Conservation (phyloP, 768 basidiomycete genomes). For the Suillus decipiens region DNA sequence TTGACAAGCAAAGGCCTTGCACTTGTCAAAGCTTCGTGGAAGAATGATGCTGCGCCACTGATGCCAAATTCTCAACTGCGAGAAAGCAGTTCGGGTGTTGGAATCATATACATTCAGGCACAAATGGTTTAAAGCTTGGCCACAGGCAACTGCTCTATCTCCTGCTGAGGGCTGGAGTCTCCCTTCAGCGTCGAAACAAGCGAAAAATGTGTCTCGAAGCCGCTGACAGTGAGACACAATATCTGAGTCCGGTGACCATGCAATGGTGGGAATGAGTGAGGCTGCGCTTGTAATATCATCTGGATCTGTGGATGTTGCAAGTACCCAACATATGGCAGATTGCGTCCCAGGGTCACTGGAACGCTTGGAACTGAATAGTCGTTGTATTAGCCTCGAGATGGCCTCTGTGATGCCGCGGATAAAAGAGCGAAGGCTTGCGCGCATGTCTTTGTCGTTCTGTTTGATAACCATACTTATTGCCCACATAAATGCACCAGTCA, state of each 20-base stretch:
- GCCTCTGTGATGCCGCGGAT: neutral
- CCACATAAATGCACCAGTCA: slow-evolving; percentile 10
- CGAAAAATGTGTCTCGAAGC: slow-evolving; percentile 7
- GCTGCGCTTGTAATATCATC: slow-evolving; percentile 7
- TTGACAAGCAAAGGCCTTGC: neutral
- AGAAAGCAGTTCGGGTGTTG: neutral
- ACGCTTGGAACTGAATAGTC: neutral
- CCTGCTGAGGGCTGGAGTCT: neutral
- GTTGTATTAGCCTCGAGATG: neutral
- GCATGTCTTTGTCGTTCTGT: neutral
- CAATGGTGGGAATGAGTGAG: slow-evolving; percentile 6
- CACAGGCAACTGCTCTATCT: slow-evolving; percentile 7
- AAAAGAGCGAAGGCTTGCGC: neutral
- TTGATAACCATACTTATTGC: neutral
- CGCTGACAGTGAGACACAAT: neutral
- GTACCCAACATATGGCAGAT: slow-evolving; percentile 10
- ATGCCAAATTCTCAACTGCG: slow-evolving; percentile 1
- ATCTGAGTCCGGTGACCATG: slow-evolving; percentile 8
- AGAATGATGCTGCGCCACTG: slow-evolving; percentile 2
- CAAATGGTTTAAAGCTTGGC: slow-evolving; percentile 6
- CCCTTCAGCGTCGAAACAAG: slow-evolving; percentile 8
- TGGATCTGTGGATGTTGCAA: slow-evolving; percentile 12
- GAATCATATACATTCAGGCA: neutral
- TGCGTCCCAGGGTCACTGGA: neutral
- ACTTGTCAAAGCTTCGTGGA: slow-evolving; percentile 1